Base-by-base conservation (phyloP, 2,329 filamentous ascomycete genomes). In the Aureobasidium zeae region DNA sequence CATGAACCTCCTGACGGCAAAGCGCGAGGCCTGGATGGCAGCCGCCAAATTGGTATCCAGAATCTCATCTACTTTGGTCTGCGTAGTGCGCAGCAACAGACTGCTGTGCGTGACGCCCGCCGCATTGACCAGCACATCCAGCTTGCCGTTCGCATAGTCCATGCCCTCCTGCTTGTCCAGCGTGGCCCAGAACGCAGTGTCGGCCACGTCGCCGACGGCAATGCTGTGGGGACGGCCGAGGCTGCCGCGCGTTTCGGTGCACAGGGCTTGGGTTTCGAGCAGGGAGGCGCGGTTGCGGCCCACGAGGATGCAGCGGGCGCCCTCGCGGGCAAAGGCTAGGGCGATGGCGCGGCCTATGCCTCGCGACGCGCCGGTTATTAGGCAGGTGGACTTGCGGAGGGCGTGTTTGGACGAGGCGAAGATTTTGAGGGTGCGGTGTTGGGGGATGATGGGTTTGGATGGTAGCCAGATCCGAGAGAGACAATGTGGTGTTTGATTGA, bases 101-200 rank as follows among this genome's bases (percentile, higher is more conserved):
- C 71, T 74, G 10, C 71, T 72, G 52, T 86, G 78, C 0, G 80
- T 71, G 16, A 87, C 68, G 8, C 86, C 87, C 0, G 86, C 86
- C 19, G 83, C 83, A 57, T 94, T 93, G 50, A 94, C 72, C 1
- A 94, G 72, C 21, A 89, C 67, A 54, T 74, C 66, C 11, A 72
- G 28, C 5, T 38, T 34, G 6, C 43, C 32, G 5, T 38, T 32
- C 7, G 25, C 22, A 5, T 12, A 4, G 9, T 16, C n/a, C 21
- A 36, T 26, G 9, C 15, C 16, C 11, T 31, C 19, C 22, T 33
- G 15, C 4, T 45, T 31, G 20, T 45, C 33, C 13, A 50, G 19
- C 1, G 19, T 16, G 8, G 17, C 22, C 49, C 49, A 50, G 39
- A 50, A 50, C 8, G 13, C 4, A 19, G 31, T 21, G 16, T 34